Evolutionary conservation across 108 stramenopile genomes (phyloP).

Genomic region (Stephanodiscus triporus): DNA sequence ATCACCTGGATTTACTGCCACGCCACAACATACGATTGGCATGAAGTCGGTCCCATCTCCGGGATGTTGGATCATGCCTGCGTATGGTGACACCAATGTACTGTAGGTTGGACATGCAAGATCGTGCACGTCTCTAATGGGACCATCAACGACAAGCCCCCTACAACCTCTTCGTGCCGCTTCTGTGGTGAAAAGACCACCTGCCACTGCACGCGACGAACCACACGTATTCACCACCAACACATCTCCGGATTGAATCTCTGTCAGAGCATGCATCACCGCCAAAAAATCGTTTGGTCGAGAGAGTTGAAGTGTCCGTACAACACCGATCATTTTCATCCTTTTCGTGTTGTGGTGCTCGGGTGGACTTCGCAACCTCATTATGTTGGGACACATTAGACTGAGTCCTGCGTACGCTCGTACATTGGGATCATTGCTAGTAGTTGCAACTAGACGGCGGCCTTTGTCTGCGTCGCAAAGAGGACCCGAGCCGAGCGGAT

Average conservation of each 20-base stretch:
- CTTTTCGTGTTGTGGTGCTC: neutral
- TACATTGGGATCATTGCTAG: constrained; percentile 26
- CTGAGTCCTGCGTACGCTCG: constrained; percentile 22
- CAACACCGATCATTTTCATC: constrained; percentile 34
- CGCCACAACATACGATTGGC: constrained; percentile 54
- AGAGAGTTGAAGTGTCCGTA: constrained; percentile 46
- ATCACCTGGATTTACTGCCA: constrained; percentile 53
- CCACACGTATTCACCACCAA: constrained; percentile 50
- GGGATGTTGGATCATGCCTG: constrained; percentile 51
- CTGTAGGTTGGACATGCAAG: constrained; percentile 32
- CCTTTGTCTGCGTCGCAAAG: constrained; percentile 42
- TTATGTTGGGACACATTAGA: constrained; percentile 31
- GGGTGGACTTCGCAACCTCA: constrained; percentile 29
- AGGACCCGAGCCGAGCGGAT: constrained; percentile 21
- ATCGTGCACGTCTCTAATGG: constrained; percentile 50
- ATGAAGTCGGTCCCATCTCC: constrained; percentile 45
- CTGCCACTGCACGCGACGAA: constrained; percentile 61
- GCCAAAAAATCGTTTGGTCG: constrained; percentile 59
- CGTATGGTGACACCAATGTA: constrained; percentile 52
- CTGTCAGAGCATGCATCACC: constrained; percentile 45
- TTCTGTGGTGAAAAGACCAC: constrained; percentile 51
- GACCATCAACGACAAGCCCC: constrained; percentile 62
- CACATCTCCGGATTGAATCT: constrained; percentile 40
- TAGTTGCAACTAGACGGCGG: constrained; percentile 16
- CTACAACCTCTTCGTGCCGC: constrained; percentile 45